A percentile compares a stretch with the other conserved stretches of the same genome.
phyloP scores from a whole-genome alignment of 768 basidiomycete species.

The Suillus tomentosus region DNA sequence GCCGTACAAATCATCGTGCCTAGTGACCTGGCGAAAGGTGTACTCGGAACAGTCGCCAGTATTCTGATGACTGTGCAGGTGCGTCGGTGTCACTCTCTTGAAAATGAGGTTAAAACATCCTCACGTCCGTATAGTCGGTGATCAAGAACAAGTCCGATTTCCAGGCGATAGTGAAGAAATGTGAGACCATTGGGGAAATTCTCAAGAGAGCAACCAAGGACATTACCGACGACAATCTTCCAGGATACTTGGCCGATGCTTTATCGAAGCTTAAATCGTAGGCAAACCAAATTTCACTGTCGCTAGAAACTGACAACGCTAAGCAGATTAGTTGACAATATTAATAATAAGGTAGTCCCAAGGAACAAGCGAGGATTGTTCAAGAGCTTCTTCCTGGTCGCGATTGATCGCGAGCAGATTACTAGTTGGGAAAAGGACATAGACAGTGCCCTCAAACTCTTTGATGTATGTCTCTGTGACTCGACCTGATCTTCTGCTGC shows the following conservation, averaged over 20 bases:
- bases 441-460: neutral
- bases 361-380: neutral
- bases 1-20: no score
- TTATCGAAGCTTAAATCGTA: neutral
- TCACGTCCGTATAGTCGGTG: neutral
- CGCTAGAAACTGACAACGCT: no score
- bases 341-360: neutral
- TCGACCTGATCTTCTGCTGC: neutral
- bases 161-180: neutral
- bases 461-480: neutral
- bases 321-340: neutral
- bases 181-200: neutral
- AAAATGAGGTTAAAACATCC: no score
- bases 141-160: slow-evolving; percentile 4
- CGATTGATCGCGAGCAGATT: neutral
- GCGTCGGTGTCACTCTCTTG: no score
- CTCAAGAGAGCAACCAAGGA: neutral
- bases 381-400: neutral
- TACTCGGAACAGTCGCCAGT: no score
- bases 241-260: neutral
- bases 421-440: neutral
- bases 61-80: no score
- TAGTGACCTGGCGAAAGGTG: no score
- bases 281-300: neutral
- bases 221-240: neutral